Evolutionary conservation across 179 eudicot genomes (phyloP).

Genomic region (Beta lomatogona): DNA sequence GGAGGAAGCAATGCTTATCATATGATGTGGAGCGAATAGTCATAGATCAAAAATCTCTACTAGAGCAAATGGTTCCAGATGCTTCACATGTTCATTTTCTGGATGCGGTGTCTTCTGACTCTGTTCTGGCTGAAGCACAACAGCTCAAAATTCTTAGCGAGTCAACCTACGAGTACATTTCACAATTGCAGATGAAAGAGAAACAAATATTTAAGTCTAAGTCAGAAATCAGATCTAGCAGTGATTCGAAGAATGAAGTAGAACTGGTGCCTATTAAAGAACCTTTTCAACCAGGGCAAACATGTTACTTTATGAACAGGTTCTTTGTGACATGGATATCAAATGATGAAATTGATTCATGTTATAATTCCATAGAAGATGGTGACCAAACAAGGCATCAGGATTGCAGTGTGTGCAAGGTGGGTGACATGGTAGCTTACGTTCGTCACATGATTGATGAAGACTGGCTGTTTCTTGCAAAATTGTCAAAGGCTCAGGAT

Average conservation of each 20-base stretch:
- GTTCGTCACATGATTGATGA: conserved; percentile 81
- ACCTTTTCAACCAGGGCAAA: conserved; percentile 51
- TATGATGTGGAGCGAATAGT: conserved; percentile 51
- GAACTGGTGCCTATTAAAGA: conserved; percentile 14
- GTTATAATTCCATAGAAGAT: conserved; percentile 11
- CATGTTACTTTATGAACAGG: conserved; percentile 76
- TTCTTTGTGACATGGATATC: conserved; percentile 58
- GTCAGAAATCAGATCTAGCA: conserved; percentile 27
- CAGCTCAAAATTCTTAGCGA: conserved; percentile 57
- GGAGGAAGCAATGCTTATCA: conserved; percentile 21
- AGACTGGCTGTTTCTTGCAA: conserved; percentile 87
- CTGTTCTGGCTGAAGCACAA: conserved; percentile 61
- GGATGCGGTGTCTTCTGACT: conserved; percentile 40
- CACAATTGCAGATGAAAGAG: conserved; percentile 58
- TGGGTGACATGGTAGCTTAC: conserved; percentile 39
- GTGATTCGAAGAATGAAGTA: conserved; percentile 31
- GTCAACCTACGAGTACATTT: conserved; percentile 47
- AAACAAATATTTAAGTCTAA: conserved; percentile 50
- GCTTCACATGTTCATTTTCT: conserved; percentile 51
- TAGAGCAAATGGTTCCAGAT: conserved; percentile 35
- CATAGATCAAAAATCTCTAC: conserved; percentile 40
- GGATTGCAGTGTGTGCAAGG: conserved; percentile 44
- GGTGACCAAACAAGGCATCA: conserved; percentile 22
- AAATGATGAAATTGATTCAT: conserved; percentile 17
- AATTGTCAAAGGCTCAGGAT: conserved; percentile 39